phyloP scores from a whole-genome alignment of 495 filamentous ascomycete genomes.

The Lepidopterella palustris region DNA sequence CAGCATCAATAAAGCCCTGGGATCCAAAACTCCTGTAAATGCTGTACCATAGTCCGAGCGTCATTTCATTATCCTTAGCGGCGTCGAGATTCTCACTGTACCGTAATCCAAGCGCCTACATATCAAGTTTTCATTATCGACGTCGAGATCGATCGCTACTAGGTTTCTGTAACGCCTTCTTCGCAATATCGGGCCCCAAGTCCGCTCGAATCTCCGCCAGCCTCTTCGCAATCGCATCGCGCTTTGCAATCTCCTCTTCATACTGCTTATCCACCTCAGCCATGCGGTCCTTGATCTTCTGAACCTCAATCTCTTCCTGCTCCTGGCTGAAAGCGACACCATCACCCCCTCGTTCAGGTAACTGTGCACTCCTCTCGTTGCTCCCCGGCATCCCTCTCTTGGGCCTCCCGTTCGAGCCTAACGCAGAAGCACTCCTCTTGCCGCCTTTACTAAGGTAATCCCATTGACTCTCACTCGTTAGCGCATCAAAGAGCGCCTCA shows the following conservation, averaged over 20 bases:
- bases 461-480: constrained; percentile 35
- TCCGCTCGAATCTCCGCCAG: too few relatives aligned
- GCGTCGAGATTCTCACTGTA: too few relatives aligned
- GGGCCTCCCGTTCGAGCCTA: constrained; percentile 12
- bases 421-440: constrained; percentile 16
- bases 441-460: constrained; percentile 29
- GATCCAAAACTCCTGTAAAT: too few relatives aligned
- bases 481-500: constrained; percentile 40
- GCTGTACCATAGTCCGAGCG: too few relatives aligned
- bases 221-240: constrained; percentile 17
- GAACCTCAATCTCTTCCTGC: constrained; percentile 18
- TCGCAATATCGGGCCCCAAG: too few relatives aligned
- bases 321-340: constrained; percentile 22
- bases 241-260: constrained; percentile 13
- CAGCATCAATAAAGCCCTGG: too few relatives aligned
- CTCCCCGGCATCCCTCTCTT: constrained; percentile 17
- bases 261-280: constrained; percentile 20
- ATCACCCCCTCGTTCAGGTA: constrained; percentile 19
- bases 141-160: too few relatives aligned
- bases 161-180: too few relatives aligned
- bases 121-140: too few relatives aligned
- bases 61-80: too few relatives aligned
- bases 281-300: constrained; percentile 12
- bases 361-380: constrained; percentile 21
- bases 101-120: too few relatives aligned